These are phyloP conservation scores for Aspergillus diversus DNA, from an alignment of 495 filamentous ascomycete genomes.

Conservation along the genomic window DNA sequence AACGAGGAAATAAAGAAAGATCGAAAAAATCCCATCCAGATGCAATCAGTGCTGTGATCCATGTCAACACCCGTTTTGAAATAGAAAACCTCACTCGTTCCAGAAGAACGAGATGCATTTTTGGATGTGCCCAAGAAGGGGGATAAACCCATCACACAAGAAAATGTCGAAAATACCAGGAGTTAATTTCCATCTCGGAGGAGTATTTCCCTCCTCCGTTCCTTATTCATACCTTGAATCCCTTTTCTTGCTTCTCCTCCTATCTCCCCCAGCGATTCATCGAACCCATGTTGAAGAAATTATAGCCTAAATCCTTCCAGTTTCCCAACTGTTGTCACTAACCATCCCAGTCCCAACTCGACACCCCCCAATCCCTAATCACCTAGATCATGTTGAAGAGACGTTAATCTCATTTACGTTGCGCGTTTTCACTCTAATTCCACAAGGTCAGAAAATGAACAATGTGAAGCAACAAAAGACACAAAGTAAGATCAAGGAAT, in stretches of 20 bases:
- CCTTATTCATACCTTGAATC: no score
- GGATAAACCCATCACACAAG: no score
- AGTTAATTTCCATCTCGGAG: no score
- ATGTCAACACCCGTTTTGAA: background rate
- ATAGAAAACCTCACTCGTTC: background rate
- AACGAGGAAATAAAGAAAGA: background rate
- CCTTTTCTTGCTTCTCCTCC: no score
- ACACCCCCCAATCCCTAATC: background rate
- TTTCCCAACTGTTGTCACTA: background rate
- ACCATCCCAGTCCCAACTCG: background rate
- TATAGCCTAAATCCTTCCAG: background rate
- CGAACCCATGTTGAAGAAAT: no score
- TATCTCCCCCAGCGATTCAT: no score
- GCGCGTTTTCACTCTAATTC: conserved; percentile 15
- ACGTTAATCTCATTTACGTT: background rate
- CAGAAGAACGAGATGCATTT: no score
- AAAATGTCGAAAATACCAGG: no score
- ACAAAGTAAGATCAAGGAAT: conserved; percentile 2
- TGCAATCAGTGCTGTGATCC: background rate
- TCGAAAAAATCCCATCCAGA: background rate
- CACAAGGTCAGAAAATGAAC: conserved; percentile 8
- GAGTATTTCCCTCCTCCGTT: no score
- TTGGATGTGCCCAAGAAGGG: no score
- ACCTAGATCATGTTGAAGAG: background rate
- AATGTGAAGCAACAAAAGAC: background rate